Evolutionary conservation across 139 green algal species (phyloP), one percentile per base, ranked within the genome.

Genomic region (Chlamydomonas sphaeroides): DNA sequence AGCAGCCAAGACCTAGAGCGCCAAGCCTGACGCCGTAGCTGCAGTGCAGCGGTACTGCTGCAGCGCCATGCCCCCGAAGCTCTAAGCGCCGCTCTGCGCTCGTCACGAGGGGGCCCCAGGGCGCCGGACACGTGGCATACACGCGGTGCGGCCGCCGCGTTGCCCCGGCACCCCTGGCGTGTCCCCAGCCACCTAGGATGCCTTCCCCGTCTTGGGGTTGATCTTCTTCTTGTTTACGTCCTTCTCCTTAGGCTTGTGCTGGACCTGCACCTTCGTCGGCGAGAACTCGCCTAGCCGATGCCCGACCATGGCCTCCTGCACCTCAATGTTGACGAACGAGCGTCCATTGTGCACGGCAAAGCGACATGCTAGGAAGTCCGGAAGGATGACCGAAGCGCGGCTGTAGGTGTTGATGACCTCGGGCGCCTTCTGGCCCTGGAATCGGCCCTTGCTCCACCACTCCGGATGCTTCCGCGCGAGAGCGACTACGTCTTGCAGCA

Each of bases 301-400:
- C 26, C 89, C 89, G 0, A 93, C 84, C 89, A 93, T 93, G 20
- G 85, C 76, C 68, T 93, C 89, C 11, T 83, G 61, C 59, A 88
- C 84, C 84, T 88, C 84, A 36, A 88, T 2, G 32, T 78, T 78
- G 5, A 87, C 56, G 39, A 85, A 91, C 36, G 32, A 68, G 66
- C 85, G 89, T 51, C 90, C 90, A 30, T 90, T 91, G 73, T 93
- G 90, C 26, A 93, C 86, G 14, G 87, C 89, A 71, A 93, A 93
- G 4, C 89, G 87, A 59, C 86, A 92, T 18, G 69, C 39, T 0
- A 93, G 39, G 75, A 93, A 93, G 70, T 93, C 90, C 6, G 90
- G 90, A 33, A 93, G 79, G 48, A 90, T 88, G 4, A 84, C 83
- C 11, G 79, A 87, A 0, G 85, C 63, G 23, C 88, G 59, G 83